phyloP scores from a whole-genome alignment of 495 filamentous ascomycete genomes.

The Hypoxylon perforatum region DNA sequence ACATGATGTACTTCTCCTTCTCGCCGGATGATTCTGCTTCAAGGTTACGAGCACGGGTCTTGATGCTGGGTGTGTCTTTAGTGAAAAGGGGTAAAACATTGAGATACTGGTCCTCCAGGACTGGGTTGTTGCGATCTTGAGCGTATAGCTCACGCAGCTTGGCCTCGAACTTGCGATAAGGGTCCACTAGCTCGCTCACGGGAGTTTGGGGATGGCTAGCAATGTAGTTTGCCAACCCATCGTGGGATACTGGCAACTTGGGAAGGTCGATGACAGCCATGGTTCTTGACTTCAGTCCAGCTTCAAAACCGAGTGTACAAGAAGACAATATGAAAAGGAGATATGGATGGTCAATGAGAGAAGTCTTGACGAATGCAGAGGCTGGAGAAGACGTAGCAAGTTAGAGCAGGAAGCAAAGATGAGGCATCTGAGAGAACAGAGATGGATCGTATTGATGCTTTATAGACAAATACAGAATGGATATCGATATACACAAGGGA shows the following conservation, averaged over 20 bases:
- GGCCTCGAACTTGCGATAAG: constrained; percentile 76
- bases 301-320: no score
- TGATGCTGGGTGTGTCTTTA: constrained; percentile 64
- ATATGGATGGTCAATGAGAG: background rate
- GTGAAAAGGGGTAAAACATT: constrained; percentile 79
- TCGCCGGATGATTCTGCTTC: constrained; percentile 67
- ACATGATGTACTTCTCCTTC: constrained; percentile 76
- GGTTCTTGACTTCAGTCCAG: constrained; percentile 20
- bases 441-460: constrained; percentile 16
- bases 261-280: constrained; percentile 55
- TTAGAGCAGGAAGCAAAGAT: background rate
- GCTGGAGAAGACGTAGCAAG: background rate
- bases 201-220: constrained; percentile 61
- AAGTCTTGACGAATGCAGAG: background rate
- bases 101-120: constrained; percentile 67
- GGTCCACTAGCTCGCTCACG: constrained; percentile 68
- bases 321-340: background rate
- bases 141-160: constrained; percentile 76
- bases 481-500: constrained; percentile 11
- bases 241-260: constrained; percentile 54
- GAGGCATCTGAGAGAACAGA: background rate
- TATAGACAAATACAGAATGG: constrained; percentile 9
- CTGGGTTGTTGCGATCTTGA: constrained; percentile 69
- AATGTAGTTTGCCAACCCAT: constrained; percentile 59
- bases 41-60: constrained; percentile 71